Percentiles rank a stretch among this genome's conserved stretches.
Conservation (phyloP, 2,329 filamentous ascomycete genomes). For the Chaetomiaceae sp. region DNA sequence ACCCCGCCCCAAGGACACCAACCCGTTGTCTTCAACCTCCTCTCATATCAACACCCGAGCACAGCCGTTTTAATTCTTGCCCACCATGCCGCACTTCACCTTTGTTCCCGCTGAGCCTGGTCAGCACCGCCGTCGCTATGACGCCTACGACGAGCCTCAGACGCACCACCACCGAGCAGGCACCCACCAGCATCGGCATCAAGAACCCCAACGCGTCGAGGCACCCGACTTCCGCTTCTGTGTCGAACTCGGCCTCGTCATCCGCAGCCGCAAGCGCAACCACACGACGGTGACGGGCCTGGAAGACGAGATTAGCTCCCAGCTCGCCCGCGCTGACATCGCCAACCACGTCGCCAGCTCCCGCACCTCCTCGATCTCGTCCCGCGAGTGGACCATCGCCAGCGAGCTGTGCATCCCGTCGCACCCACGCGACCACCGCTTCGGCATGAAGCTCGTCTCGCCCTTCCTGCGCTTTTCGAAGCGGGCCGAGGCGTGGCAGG, state of each 20-base stretch:
- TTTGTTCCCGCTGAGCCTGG: not conserved
- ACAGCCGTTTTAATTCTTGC: no score
- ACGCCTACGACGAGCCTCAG: not conserved
- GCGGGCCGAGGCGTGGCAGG: conserved; percentile 19
- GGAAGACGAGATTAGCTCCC: conserved; percentile 21
- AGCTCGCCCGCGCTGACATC: conserved; percentile 17
- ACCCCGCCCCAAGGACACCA: no score
- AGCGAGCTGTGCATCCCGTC: conserved; percentile 20
- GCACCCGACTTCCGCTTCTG: conserved; percentile 25
- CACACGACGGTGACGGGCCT: conserved; percentile 19
- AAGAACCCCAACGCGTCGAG: not conserved
- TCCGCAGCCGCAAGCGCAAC: conserved; percentile 24
- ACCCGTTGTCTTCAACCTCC: no score
- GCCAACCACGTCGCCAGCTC: conserved; percentile 15
- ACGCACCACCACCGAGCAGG: not conserved
- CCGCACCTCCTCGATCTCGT: conserved; percentile 4
- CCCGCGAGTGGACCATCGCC: conserved; percentile 22
- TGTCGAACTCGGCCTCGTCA: conserved; percentile 24
- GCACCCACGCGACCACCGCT: conserved; percentile 21
- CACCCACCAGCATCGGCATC: not conserved
- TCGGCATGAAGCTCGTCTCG: conserved; percentile 26
- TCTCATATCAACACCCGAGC: no score
- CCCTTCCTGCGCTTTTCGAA: conserved; percentile 24
- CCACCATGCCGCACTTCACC: conserved; percentile 19
- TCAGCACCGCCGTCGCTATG: not conserved